These are phyloP conservation scores for Septoria petroselini DNA, from an alignment of 2,329 filamentous ascomycete genomes.

Conservation along the genomic window DNA sequence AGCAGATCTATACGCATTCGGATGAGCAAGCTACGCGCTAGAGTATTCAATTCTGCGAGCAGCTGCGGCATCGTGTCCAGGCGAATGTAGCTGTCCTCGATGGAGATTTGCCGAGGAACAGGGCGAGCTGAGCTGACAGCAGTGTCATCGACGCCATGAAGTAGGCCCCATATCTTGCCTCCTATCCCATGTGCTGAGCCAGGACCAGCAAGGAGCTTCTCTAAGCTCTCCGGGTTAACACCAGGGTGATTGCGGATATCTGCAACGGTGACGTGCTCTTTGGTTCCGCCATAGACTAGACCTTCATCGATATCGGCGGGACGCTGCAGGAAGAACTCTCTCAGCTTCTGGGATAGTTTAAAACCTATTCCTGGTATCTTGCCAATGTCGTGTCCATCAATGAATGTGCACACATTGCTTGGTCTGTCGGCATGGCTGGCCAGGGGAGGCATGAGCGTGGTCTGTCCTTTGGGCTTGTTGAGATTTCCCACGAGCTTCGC, in stretches of 20 bases:
- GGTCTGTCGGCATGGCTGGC: slow-evolving; percentile 18
- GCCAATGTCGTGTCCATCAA: slow-evolving; percentile 72
- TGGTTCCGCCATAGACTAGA: slow-evolving; percentile 50
- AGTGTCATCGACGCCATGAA: slow-evolving; percentile 75
- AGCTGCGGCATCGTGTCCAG: slow-evolving; percentile 65
- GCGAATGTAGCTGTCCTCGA: slow-evolving; percentile 84
- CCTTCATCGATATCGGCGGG: slow-evolving; percentile 45
- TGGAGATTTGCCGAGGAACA: slow-evolving; percentile 83
- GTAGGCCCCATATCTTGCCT: slow-evolving; percentile 67
- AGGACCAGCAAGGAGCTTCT: slow-evolving; percentile 66
- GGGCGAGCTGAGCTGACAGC: slow-evolving; percentile 69
- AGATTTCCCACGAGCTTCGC: slow-evolving; percentile 79
- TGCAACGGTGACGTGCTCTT: slow-evolving; percentile 60
- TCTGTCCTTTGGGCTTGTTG: slow-evolving; percentile 86
- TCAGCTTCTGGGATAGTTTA: slow-evolving; percentile 68
- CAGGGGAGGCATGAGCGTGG: slow-evolving; percentile 67
- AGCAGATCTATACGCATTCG: slow-evolving; percentile 77
- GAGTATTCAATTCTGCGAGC: slow-evolving; percentile 62
- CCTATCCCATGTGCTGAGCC: slow-evolving; percentile 71
- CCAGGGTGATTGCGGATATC: slow-evolving; percentile 61
- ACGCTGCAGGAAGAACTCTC: slow-evolving; percentile 56
- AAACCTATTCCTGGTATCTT: slow-evolving; percentile 83
- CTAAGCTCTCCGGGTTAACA: slow-evolving; percentile 64
- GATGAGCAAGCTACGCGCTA: slow-evolving; percentile 68
- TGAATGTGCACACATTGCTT: slow-evolving; percentile 62